Base-by-base conservation (phyloP, 306 rosid genomes). In the Urtica urens region DNA sequence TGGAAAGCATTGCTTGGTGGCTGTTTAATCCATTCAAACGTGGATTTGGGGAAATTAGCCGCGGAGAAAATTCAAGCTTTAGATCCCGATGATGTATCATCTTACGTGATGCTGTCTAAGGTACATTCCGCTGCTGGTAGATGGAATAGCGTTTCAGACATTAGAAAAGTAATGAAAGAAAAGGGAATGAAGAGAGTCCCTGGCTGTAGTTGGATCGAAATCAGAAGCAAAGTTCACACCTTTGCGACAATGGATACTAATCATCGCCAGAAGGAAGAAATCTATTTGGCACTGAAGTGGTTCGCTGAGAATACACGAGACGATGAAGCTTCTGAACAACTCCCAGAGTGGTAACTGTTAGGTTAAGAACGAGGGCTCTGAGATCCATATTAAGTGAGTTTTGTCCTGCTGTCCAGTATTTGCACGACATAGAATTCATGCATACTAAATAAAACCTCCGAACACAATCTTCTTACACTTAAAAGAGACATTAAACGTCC, bases 1-100 rank as follows among this genome's bases (percentile, higher is more conserved):
- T 88, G 95, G 97, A 88, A 88, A 57, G 82, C 97, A 1, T 62
- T 88, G 72, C 97, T 88, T 33, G 86, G 93, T 39, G 93, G 97
- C 37, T 88, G 97, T 49, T 86, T 78, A 69, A 81, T 78, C 67
- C 95, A 83, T 75, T 71, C 86, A 1, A 81, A 81, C 63, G 31
- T 51, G 34, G 72, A 72, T 49, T 60, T 88, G 59, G 96, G 83
- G 29, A 83, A 81, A 73, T 65, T 78, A 48, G 93, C 93, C 1
- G 80, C 88, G 6, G 66, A 49, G 37, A 81, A 71, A 63, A 81
- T 83, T 23, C 51, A 73, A 60, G 73, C 60, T 53, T 64, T 83
- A 80, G 93, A 88, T 72, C 95, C 95, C 14, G 78, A 50, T 26
- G 95, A 83, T 41, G 90, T 76, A 39, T 78, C 93, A 0, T 88